Evolutionary conservation across 2,329 filamentous ascomycete species (phyloP).

Genomic region (Colletotrichum tofieldiae): DNA sequence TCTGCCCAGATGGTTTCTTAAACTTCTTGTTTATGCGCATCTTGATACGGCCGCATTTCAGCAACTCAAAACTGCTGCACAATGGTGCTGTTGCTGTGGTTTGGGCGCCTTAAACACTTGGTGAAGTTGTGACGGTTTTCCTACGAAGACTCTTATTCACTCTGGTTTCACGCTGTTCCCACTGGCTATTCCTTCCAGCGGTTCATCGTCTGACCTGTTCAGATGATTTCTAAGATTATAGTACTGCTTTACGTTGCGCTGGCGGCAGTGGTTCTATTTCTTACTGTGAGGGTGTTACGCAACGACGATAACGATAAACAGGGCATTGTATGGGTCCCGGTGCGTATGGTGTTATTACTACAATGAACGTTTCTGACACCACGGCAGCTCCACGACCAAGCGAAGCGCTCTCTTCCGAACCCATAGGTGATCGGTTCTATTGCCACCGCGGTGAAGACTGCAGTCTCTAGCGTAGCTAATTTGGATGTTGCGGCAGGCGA

Average conservation of each 20-base stretch:
- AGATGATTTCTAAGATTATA: constrained; percentile 8
- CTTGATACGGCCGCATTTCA: background rate
- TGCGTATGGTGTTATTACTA: background rate
- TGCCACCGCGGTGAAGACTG: background rate
- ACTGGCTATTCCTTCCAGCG: background rate
- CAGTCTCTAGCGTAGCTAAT: too few species aligned
- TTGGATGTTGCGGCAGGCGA: background rate
- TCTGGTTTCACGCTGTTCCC: background rate
- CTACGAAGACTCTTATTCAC: background rate
- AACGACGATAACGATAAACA: constrained; percentile 8
- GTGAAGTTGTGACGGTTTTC: background rate
- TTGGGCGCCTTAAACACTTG: too few species aligned
- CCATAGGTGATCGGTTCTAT: constrained; percentile 6
- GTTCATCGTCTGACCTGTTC: background rate
- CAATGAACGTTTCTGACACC: background rate
- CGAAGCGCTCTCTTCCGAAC: background rate
- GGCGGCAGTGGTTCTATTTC: background rate
- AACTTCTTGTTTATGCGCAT: background rate
- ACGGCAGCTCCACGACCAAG: background rate
- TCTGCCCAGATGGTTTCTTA: background rate
- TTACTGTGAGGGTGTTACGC: constrained; percentile 3
- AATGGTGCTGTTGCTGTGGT: background rate
- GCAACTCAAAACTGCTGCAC: background rate
- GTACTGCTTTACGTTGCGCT: background rate
- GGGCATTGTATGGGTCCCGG: constrained; percentile 4